Base-by-base conservation (phyloP, 192 early-diverging fungal species). In the Endogone sp. region DNA sequence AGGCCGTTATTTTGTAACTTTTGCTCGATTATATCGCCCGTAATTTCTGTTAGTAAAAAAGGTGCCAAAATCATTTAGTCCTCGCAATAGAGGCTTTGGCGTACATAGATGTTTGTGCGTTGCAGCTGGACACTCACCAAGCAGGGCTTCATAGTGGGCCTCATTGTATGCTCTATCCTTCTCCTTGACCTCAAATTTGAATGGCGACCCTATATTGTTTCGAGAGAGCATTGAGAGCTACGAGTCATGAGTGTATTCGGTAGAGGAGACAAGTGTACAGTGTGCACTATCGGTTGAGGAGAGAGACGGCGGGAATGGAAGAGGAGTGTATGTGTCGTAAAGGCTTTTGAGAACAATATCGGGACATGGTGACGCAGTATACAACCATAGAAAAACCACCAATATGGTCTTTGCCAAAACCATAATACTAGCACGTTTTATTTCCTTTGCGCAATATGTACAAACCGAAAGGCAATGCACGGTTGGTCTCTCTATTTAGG, bases 161-260 rank as follows among this genome's bases (percentile, higher is more conserved):
- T 78, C 71, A 44, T 78, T 78, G 28, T 78, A 74, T 25, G 32
- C 22, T 27, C 66, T 58, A 49, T 78, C 72, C 9, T 68, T 74
- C 30, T 32, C 28, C 4, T 66, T 25, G 27, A 60, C 65, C 8
- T 74, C 72, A 30, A 71, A 78, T 2, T 57, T 54, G 57, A 73
- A 78, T 1, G 72, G 62, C 4, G 57, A 24, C 55, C 69, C 75
- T 77, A 64, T 3, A 10, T 28, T 3, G n/a, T n/a, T n/a, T n/a
- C n/a, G n/a, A n/a, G n/a, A n/a, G n/a, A n/a, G n/a, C n/a, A n/a
- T n/a, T n/a, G n/a, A 49, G 37, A 49, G 37, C 37, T 0, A 3
- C 2, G 6, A 10, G 4, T 70, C 59, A 57, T 29, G 23, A 56
- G 60, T 22, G 21, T 4, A 56, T 3, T 9, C 2, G 3, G 21